Percentiles rank a stretch among this genome's conserved stretches.
phyloP scores from a whole-genome alignment of 192 early-diverging fungal genomes.

The Backusella luteola region DNA sequence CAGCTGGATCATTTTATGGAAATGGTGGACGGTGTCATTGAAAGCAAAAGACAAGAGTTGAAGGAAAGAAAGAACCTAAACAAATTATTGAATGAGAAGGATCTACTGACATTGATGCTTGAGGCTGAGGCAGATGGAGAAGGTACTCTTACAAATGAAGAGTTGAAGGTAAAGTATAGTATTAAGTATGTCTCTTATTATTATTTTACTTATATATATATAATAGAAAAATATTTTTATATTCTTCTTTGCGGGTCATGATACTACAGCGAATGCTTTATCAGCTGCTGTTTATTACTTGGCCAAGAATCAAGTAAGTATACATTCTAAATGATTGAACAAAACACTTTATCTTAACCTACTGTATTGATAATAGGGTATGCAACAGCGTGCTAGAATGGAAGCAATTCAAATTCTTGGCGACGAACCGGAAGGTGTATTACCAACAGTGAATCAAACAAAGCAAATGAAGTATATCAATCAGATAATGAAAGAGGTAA shows the following conservation, averaged over 20 bases:
- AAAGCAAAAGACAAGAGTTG: neutral
- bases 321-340: neutral
- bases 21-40: constrained; percentile 12
- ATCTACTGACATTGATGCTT: constrained; percentile 28
- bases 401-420: constrained; percentile 54
- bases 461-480: constrained; percentile 53
- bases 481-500: constrained; percentile 49
- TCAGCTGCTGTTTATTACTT: constrained; percentile 47
- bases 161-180: neutral
- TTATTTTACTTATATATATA: neutral
- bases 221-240: constrained; percentile 24
- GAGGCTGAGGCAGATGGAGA: constrained; percentile 15
- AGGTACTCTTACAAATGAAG: neutral
- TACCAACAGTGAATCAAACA: constrained; percentile 49
- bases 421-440: constrained; percentile 44
- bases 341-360: constrained; percentile 4
- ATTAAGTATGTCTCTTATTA: no score
- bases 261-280: constrained; percentile 57
- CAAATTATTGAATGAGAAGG: constrained; percentile 20
- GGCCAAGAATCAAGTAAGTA: constrained; percentile 34
- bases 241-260: constrained; percentile 59
- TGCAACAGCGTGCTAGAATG: constrained; percentile 54
- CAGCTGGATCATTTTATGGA: constrained; percentile 5
- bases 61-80: neutral
- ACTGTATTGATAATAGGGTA: constrained; percentile 47